phyloP scores from a whole-genome alignment of 129 eudicot genomes.

The Mikania micrantha region DNA sequence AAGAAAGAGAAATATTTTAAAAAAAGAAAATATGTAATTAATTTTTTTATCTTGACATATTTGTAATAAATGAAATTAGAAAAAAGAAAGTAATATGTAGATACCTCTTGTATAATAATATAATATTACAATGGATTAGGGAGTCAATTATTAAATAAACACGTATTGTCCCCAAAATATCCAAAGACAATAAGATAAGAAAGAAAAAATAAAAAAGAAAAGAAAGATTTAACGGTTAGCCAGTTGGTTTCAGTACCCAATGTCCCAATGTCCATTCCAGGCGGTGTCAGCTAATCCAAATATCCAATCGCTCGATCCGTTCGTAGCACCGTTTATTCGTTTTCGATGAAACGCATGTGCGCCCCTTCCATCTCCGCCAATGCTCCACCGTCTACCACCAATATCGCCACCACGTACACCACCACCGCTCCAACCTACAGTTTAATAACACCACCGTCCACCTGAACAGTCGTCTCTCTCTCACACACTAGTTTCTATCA shows the following conservation, averaged over 20 bases:
- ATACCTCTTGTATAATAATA: too few relatives aligned
- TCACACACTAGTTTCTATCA: conserved; percentile 1
- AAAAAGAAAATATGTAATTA: too few relatives aligned
- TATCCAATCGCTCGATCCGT: not conserved
- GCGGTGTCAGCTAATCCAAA: conserved; percentile 29
- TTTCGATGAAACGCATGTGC: conserved; percentile 27
- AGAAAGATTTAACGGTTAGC: conserved; percentile 23
- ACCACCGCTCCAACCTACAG: conserved; percentile 3
- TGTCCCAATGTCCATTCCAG: conserved; percentile 9
- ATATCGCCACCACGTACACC: not conserved
- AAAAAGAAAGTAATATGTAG: too few relatives aligned
- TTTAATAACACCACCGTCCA: conserved; percentile 8
- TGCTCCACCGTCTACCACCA: conserved; percentile 13
- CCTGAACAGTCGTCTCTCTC: conserved; percentile 11
- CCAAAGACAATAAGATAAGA: not conserved
- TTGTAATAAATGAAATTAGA: too few relatives aligned
- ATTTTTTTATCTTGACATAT: too few relatives aligned
- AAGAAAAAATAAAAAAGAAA: too few relatives aligned
- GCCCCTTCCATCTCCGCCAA: conserved; percentile 13
- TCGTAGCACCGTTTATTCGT: not conserved
- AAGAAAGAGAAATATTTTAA: too few relatives aligned
- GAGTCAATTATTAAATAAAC: too few relatives aligned
- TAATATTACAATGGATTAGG: too few relatives aligned
- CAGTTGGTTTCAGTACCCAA: conserved; percentile 22
- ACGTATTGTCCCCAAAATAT: not conserved